phyloP scores from a whole-genome alignment of 257 asterid species.

The Jacaranda mimosifolia region DNA sequence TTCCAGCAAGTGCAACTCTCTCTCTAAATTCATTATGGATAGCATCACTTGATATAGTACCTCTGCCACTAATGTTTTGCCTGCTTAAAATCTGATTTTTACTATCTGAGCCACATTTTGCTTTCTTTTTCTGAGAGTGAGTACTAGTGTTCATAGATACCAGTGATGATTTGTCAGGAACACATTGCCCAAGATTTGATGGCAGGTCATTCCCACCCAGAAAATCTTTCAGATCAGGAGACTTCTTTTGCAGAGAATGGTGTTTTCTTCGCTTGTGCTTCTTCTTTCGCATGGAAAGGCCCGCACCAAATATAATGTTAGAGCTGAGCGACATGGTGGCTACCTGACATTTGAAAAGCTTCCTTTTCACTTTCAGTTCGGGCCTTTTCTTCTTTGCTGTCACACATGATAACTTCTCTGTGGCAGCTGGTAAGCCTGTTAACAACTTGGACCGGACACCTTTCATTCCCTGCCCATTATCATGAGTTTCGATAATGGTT shows the following conservation, averaged over 20 bases:
- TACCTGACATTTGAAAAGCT: slow-evolving; percentile 51
- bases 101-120: slow-evolving; percentile 39
- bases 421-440: slow-evolving; percentile 24
- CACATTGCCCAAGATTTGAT: slow-evolving; percentile 50
- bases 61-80: slow-evolving; percentile 35
- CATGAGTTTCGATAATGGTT: slow-evolving; percentile 33
- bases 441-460: slow-evolving; percentile 18
- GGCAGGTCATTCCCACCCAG: slow-evolving; percentile 39
- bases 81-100: slow-evolving; percentile 35
- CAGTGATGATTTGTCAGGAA: slow-evolving; percentile 43
- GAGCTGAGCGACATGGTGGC: slow-evolving; percentile 61
- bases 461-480: slow-evolving; percentile 31
- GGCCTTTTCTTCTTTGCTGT: slow-evolving; percentile 35
- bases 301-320: slow-evolving; percentile 61
- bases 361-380: slow-evolving; percentile 47
- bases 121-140: slow-evolving; percentile 38
- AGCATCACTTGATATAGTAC: slow-evolving; percentile 29
- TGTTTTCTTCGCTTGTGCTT: slow-evolving; percentile 50
- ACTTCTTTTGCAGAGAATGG: slow-evolving; percentile 34
- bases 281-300: slow-evolving; percentile 56
- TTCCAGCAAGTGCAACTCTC: slow-evolving; percentile 44
- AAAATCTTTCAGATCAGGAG: slow-evolving; percentile 31
- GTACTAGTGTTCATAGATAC: slow-evolving; percentile 18
- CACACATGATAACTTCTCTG: slow-evolving; percentile 25
- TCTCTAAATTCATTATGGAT: slow-evolving; percentile 43